These are phyloP conservation scores for Colletotrichum theobromicola DNA, from an alignment of 2,329 filamentous ascomycete genomes.

Conservation along the genomic window DNA sequence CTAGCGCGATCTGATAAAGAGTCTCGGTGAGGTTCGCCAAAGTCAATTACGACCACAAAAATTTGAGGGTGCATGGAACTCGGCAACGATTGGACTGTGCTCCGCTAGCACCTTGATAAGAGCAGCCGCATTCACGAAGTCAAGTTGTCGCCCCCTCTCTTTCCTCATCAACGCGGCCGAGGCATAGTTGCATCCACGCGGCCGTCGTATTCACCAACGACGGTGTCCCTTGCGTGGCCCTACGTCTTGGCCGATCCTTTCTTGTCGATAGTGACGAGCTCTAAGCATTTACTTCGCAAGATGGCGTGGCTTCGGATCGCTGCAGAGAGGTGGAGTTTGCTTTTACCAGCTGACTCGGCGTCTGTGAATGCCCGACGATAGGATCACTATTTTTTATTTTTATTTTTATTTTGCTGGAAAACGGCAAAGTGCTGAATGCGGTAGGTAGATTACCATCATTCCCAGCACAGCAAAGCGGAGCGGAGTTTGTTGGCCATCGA, in stretches of 20 bases:
- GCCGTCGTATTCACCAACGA: background rate
- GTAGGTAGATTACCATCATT: background rate
- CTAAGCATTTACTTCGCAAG: constrained; percentile 11
- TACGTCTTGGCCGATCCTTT: background rate
- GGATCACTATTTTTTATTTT: background rate
- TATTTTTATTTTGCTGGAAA: too few relatives aligned
- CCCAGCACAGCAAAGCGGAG: background rate
- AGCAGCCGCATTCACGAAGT: background rate
- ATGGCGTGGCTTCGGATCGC: background rate
- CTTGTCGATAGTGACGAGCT: background rate
- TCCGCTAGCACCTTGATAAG: background rate
- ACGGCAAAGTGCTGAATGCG: background rate
- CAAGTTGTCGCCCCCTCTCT: background rate
- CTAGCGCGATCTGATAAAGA: background rate
- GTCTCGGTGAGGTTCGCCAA: background rate
- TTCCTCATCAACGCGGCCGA: background rate
- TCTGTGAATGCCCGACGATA: background rate
- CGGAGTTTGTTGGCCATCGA: background rate
- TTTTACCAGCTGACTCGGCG: background rate
- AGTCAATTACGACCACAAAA: background rate
- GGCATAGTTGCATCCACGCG: background rate
- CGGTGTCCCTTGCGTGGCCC: background rate
- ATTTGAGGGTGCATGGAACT: background rate
- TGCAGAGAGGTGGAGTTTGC: background rate
- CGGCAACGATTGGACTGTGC: background rate